Conservation (phyloP, 495 filamentous ascomycete genomes). For the Hypoxylon subgilvum region DNA sequence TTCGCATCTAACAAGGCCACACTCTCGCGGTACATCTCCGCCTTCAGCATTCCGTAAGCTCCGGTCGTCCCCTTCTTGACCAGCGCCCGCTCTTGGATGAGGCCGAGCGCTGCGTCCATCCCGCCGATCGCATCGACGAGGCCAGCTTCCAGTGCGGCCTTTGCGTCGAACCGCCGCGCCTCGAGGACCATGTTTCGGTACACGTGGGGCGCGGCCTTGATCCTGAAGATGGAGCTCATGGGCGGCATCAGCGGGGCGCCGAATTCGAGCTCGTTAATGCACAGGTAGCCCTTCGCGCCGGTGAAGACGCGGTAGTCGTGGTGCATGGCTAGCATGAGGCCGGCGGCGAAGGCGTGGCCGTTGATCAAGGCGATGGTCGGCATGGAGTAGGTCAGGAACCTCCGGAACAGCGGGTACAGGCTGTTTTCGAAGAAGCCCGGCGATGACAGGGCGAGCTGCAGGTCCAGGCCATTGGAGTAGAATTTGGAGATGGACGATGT, state of each 20-base stretch:
- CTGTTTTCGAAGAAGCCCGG: slow-evolving; percentile 60
- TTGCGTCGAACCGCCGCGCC: slow-evolving; percentile 66
- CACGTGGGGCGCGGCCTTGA: slow-evolving; percentile 63
- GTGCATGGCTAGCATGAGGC: slow-evolving; percentile 81
- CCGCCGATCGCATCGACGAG: slow-evolving; percentile 73
- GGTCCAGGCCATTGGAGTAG: slow-evolving; percentile 80
- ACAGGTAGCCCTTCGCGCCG: slow-evolving; percentile 68
- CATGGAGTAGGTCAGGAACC: slow-evolving; percentile 78
- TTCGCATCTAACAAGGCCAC: slow-evolving; percentile 59
- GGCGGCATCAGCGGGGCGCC: slow-evolving; percentile 72
- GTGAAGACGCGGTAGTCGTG: slow-evolving; percentile 84
- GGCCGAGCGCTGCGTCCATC: slow-evolving; percentile 60
- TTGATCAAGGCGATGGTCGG: slow-evolving; percentile 79
- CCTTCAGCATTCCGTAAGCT: slow-evolving; percentile 71
- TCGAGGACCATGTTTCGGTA: slow-evolving; percentile 73
- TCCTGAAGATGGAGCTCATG: slow-evolving; percentile 75
- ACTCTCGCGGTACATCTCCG: slow-evolving; percentile 72
- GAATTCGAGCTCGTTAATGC: slow-evolving; percentile 80
- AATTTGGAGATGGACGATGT: slow-evolving; percentile 78
- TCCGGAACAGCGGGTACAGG: slow-evolving; percentile 64
- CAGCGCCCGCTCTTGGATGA: slow-evolving; percentile 63
- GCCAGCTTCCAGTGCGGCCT: slow-evolving; percentile 65
- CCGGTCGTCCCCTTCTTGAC: slow-evolving; percentile 63
- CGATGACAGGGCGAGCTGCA: slow-evolving; percentile 58
- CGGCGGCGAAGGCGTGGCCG: slow-evolving; percentile 82